A percentile compares a stretch with the other conserved stretches of the same genome.
phyloP scores from a whole-genome alignment of 495 filamentous ascomycete genomes.

The Penicillium bialowiezense region DNA sequence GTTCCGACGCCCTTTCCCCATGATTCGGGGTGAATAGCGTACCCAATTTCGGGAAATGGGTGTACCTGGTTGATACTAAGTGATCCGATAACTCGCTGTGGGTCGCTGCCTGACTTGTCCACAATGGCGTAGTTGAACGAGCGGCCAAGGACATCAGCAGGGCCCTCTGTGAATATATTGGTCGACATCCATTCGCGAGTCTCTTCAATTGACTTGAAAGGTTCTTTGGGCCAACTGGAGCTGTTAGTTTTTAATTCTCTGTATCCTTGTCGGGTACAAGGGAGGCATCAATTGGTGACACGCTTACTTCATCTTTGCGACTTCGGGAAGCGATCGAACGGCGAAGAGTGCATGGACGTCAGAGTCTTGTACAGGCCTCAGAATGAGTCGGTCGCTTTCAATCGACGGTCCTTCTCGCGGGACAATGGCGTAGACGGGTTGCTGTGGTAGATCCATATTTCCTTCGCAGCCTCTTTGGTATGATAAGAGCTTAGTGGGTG shows the following conservation, averaged over 20 bases:
- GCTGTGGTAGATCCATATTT: slow-evolving; percentile 9
- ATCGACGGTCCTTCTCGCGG: slow-evolving; percentile 8
- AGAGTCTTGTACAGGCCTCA: slow-evolving; percentile 16
- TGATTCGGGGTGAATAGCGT: slow-evolving; percentile 21
- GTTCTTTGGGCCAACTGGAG: slow-evolving; percentile 18
- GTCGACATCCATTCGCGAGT: slow-evolving; percentile 20
- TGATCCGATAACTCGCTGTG: slow-evolving; percentile 19
- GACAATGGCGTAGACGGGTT: slow-evolving; percentile 11
- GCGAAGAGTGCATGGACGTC: slow-evolving; percentile 17
- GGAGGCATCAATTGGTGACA: neutral
- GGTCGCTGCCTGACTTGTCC: slow-evolving; percentile 16
- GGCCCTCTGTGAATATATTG: slow-evolving; percentile 15
- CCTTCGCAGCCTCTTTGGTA: neutral
- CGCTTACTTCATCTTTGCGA: slow-evolving; percentile 21
- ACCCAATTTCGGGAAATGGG: slow-evolving; percentile 32
- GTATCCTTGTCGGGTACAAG: neutral
- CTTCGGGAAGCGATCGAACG: slow-evolving; percentile 17
- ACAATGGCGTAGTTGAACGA: slow-evolving; percentile 21
- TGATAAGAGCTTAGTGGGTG: no score
- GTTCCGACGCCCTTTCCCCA: slow-evolving; percentile 38
- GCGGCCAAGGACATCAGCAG: slow-evolving; percentile 15
- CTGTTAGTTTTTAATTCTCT: neutral
- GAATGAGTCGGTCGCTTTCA: slow-evolving; percentile 20
- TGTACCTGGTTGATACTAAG: slow-evolving; percentile 16
- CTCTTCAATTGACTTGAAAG: slow-evolving; percentile 18